Base-by-base conservation (phyloP, 2,329 filamentous ascomycete genomes). In the Xylariaceae sp. region DNA sequence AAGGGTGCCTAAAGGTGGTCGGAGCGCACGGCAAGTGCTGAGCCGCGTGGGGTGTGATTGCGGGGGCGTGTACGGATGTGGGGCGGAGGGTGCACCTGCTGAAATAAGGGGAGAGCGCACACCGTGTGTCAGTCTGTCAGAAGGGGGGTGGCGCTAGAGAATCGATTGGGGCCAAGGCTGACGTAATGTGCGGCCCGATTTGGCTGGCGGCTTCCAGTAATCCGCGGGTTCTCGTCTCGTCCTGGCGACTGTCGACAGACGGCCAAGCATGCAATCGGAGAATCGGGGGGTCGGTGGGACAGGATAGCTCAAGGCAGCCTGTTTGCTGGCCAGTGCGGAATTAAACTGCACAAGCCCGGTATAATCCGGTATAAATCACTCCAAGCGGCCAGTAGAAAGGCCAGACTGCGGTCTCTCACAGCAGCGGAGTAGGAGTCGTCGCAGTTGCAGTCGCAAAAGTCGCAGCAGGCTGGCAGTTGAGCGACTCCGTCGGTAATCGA, bases 131-230 rank as follows among this genome's bases (percentile, higher is more conserved):
- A 30, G 23, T 30, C 59, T 65, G 65, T 64, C 60, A 64, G 61
- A 67, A 60, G 65, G 68, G 41, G 37, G 2, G 68, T 65, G 66
- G 66, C 65, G 60, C 65, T 63, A 55, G 64, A 66, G 61, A 58
- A 53, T 55, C 66, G 64, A 44, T 51, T 51, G 65, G 64, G 61
- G 60, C 58, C 68, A 63, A 68, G 67, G 68, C 67, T 72, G 70
- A 71, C 70, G 71, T 72, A 73, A 72, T 66, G 57, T n/a, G 51
- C 30, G 52, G 58, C 23, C 34, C 58, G 54, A 54, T 15, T 34
- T 49, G 51, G 51, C 55, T 55, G 49, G 57, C 39, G 34, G 53
- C n/a, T 30, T 59, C 62, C 49, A 48, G 62, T 53, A 54, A 60
- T 51, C 57, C 23, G 23, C 23, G 23, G 23, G 23, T 30, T 30